Conservation (phyloP, 108 stramenopile genomes). For the Fragilariopsis cylindrus region DNA sequence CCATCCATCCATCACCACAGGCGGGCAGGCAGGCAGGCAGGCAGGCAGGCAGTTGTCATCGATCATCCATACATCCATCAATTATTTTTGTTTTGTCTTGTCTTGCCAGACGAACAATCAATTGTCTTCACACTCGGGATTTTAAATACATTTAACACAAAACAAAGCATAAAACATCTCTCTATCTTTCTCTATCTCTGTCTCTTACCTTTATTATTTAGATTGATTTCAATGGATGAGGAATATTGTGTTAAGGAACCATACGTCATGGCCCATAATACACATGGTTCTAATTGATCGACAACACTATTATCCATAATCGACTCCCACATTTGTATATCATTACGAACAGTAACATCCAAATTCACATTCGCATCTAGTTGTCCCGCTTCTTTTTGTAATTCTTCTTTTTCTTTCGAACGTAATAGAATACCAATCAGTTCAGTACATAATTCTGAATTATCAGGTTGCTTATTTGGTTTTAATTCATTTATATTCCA, state of each 20-base stretch:
- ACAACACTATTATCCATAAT: not conserved
- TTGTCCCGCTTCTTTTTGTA: slow-evolving; percentile 5
- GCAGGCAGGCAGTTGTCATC: no score
- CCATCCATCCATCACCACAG: no score
- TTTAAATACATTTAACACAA: no score
- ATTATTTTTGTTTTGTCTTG: no score
- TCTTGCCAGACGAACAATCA: no score
- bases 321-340: not conserved
- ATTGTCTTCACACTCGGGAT: no score
- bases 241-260: slow-evolving; percentile 12
- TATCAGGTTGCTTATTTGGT: slow-evolving; percentile 3
- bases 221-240: not conserved
- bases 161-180: no score
- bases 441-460: slow-evolving; percentile 4
- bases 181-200: no score
- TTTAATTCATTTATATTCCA: slow-evolving; percentile 30
- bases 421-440: slow-evolving; percentile 5
- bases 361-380: not conserved
- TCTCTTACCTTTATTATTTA: not conserved
- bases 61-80: no score
- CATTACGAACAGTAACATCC: not conserved
- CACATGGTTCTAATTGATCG: slow-evolving; percentile 36
- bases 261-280: slow-evolving; percentile 40
- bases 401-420: not conserved
- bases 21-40: no score